A percentile compares a stretch with the other conserved stretches of the same genome.
These are phyloP conservation scores for Cercospora nicotianae DNA, from an alignment of 2,329 filamentous ascomycete genomes.

Conservation along the genomic window DNA sequence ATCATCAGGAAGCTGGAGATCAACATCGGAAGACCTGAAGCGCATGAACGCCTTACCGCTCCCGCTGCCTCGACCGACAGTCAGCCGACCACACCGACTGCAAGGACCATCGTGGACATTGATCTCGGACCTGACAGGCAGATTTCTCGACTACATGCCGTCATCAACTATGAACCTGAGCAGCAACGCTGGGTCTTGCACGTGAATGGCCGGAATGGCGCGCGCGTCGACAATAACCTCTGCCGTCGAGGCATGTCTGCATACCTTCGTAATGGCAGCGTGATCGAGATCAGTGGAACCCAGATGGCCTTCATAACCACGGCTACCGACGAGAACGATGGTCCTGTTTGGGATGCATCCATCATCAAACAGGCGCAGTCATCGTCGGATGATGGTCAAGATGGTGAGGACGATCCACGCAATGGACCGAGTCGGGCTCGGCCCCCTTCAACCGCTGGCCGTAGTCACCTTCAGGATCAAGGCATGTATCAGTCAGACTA, in stretches of 20 bases:
- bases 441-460: constrained; percentile 16
- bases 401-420: constrained; percentile 38
- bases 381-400: constrained; percentile 46
- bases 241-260: constrained; percentile 67
- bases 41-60: constrained; percentile 34
- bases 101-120: constrained; percentile 67
- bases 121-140: constrained; percentile 65
- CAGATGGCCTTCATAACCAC: constrained; percentile 99
- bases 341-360: constrained; percentile 57
- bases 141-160: constrained; percentile 52
- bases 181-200: constrained; percentile 72
- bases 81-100: constrained; percentile 33
- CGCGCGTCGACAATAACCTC: constrained; percentile 74
- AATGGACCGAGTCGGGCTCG: constrained; percentile 17
- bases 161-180: constrained; percentile 49
- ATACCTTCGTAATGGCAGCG: constrained; percentile 77
- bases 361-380: constrained; percentile 42
- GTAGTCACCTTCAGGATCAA: constrained; percentile 26
- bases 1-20: constrained; percentile 75
- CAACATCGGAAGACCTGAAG: constrained; percentile 68
- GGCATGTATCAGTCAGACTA: constrained; percentile 31
- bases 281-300: constrained; percentile 86
- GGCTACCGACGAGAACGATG: constrained; percentile 68
- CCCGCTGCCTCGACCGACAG: constrained; percentile 16
- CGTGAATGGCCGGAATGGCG: constrained; percentile 88